Evolutionary conservation across 2,329 filamentous ascomycete species (phyloP), one percentile per base, ranked within the genome.

Genomic region (Colletotrichum spaethianum): DNA sequence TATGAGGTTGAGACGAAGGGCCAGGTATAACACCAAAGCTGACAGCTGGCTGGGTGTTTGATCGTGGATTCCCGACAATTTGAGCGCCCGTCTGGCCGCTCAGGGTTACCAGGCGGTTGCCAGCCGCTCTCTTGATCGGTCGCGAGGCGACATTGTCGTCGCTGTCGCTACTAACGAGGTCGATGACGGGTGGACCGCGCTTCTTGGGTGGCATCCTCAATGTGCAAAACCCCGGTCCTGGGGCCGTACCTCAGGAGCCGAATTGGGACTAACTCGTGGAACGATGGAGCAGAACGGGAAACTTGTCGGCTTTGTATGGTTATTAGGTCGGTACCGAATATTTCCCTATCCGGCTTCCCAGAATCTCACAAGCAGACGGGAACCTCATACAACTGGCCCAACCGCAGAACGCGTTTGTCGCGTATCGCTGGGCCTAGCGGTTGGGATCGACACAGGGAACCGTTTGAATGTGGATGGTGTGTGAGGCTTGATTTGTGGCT

Each of bases 101-200:
- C 18, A 40, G 42, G 12, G 67, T 46, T 20, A 42, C 55, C 20
- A 33, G 20, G 11, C 48, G 55, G 31, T 31, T 59, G 26, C 61
- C 56, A 46, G 70, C 48, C 14, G 20, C 16, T 23, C 62, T 73
- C 48, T 73, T 73, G 33, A 42, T 72, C 18, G 72, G 63, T 18
- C 57, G 57, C 28, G 48, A 26, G 16, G 38, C 23, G 20, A 40
- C 20, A 4, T 56, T 26, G 36, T 48, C 33, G 16, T 61, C 71
- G 38, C 75, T 76, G 64, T 82, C 78, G 53, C 83, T 83, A 31
- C 78, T 81, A 12, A 83, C 84, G 18, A 87, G 79, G 75, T 87
- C 85, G 70, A 86, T 77, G 46, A 82, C 76, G 38, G 82, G 79
- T 59, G 73, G 75, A 12, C 74, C 55, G 23, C 86, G 83, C 77